Evolutionary conservation across 2,329 filamentous ascomycete genomes (phyloP).

Genomic region (Coniochaeta hoffmannii): DNA sequence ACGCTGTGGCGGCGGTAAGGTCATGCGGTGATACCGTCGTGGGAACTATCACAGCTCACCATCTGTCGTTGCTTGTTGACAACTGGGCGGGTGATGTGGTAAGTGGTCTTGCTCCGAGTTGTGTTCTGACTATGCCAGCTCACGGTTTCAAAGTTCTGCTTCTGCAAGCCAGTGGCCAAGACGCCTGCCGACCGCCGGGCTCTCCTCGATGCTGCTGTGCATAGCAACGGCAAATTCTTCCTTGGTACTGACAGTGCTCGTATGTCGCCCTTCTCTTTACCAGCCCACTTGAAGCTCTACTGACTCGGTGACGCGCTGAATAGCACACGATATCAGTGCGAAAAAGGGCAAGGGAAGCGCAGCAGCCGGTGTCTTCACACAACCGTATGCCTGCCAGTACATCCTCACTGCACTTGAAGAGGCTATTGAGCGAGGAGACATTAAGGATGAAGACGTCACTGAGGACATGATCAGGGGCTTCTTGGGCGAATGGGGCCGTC

Average conservation of each 20-base stretch:
- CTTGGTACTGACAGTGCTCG: slow-evolving; percentile 68
- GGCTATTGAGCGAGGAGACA: slow-evolving; percentile 46
- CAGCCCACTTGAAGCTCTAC: neutral
- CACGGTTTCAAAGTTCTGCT: slow-evolving; percentile 36
- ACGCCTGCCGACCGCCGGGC: slow-evolving; percentile 65
- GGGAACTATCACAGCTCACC: slow-evolving; percentile 80
- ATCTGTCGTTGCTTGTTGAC: slow-evolving; percentile 73
- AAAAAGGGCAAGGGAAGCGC: slow-evolving; percentile 52
- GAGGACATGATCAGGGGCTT: slow-evolving; percentile 48
- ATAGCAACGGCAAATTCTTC: slow-evolving; percentile 61
- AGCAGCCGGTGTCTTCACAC: slow-evolving; percentile 73
- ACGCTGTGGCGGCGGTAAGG: slow-evolving; percentile 70
- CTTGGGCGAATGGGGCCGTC: slow-evolving; percentile 42
- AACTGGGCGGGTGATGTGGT: slow-evolving; percentile 53
- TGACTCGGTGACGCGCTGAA: slow-evolving; percentile 7
- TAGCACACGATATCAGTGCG: slow-evolving; percentile 47
- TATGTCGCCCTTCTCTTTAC: slow-evolving; percentile 20
- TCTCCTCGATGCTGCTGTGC: slow-evolving; percentile 56
- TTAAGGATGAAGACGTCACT: slow-evolving; percentile 44
- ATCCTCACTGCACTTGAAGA: slow-evolving; percentile 58
- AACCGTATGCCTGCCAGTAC: slow-evolving; percentile 57
- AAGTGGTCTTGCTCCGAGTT: slow-evolving; percentile 7
- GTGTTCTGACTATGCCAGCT: neutral
- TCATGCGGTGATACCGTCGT: slow-evolving; percentile 69
- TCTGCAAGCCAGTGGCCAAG: slow-evolving; percentile 74